Evolutionary conservation across 352 stramenopile genomes (phyloP), one percentile per base, ranked within the genome.

Genomic region (Globisporangium ultimum): DNA sequence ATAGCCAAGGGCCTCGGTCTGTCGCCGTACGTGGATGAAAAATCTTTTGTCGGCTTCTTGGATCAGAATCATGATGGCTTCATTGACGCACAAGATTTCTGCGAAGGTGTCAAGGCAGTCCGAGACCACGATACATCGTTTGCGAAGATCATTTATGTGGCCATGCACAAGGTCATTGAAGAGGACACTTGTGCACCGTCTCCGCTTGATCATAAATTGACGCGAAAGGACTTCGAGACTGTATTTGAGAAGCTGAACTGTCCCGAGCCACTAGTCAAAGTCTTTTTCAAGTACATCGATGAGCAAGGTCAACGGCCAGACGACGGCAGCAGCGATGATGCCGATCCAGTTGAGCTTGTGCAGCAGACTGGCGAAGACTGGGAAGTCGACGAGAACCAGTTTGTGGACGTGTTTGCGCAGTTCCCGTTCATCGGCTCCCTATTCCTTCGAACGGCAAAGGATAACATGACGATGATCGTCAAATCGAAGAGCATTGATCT

Each of bases 1-100:
- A 68, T 92, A 18, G 75, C 74, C 7, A 72, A 71, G 24, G 75
- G 75, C 2, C 59, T 92, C 24, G 77, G 80, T 5, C 53, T 92
- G 13, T 92, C 77, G 18, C 73, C 80, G 2, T 89, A 74, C 50
- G 74, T 92, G 3, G 76, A 89, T 54, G 75, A 81, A 45, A 71
- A 85, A 28, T 55, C 49, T 1, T 90, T 89, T 34, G 78, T 89
- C 13, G 46, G 41, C 18, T 90, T 92, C 55, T 40, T 92, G 28
- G 83, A 92, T 49, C 72, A 72, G 20, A 72, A 92, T 53, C 57
- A 77, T 13, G 83, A 92, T 34, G 83, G 80, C 21, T 92, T 87
- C 60, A 89, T 92, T 63, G 70, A 84, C 36, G 83, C 83, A 3
- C 70, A 72, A 24, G 83, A 92, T 48, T 90, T 90, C 38, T 90